phyloP scores from a whole-genome alignment of 2,329 filamentous ascomycete species.

The Chrysoporthe deuterocubensis region DNA sequence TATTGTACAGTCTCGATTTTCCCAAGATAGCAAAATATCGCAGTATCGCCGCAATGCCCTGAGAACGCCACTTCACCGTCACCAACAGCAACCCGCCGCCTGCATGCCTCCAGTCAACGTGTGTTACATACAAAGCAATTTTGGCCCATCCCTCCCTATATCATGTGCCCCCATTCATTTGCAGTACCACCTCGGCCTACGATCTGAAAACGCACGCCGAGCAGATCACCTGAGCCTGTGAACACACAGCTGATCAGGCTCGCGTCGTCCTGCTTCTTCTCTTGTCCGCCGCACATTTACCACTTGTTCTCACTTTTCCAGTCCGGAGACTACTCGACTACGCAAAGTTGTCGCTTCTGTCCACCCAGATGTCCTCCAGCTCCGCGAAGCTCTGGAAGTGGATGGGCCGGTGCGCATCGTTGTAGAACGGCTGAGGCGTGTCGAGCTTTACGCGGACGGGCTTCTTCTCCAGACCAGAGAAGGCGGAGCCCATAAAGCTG shows the following conservation, averaged over 20 bases:
- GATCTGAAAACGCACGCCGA: neutral
- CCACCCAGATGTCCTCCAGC: constrained; percentile 95
- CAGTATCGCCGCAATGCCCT: constrained; percentile 14
- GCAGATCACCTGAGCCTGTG: neutral
- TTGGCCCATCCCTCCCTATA: neutral
- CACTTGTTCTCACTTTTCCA: neutral
- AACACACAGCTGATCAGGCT: neutral
- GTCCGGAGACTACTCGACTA: constrained; percentile 47
- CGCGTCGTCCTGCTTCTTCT: neutral
- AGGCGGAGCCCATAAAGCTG: constrained; percentile 93
- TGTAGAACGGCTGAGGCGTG: constrained; percentile 88
- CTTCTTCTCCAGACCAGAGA: constrained; percentile 88
- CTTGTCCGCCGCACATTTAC: neutral
- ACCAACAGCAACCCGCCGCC: constrained; percentile 2
- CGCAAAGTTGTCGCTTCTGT: constrained; percentile 90
- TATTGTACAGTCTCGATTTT: constrained; percentile 21
- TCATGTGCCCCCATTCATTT: neutral
- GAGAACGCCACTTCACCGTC: constrained; percentile 23
- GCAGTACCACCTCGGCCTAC: neutral
- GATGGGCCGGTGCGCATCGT: constrained; percentile 85
- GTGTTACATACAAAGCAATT: neutral
- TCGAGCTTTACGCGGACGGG: constrained; percentile 91
- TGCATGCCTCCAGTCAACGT: neutral
- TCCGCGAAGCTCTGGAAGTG: constrained; percentile 99
- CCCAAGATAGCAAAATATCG: constrained; percentile 10